These are phyloP conservation scores for Naganishia vaughanmartiniae DNA, from an alignment of 768 basidiomycete species.

Conservation along the genomic window DNA sequence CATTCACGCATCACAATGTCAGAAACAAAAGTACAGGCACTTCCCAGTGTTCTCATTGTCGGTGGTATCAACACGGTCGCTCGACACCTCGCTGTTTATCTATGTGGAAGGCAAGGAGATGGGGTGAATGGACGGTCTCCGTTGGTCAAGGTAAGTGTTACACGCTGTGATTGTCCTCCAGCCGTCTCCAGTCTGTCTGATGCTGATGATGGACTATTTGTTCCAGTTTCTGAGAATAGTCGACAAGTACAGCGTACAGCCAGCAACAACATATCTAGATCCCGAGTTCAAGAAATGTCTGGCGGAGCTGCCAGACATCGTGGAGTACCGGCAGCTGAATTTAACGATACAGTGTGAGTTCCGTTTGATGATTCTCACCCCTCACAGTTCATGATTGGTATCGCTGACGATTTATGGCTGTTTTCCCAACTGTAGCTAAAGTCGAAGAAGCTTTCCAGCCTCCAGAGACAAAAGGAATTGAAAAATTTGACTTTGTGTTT, in stretches of 20 bases:
- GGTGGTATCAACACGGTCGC: slow-evolving; percentile 26
- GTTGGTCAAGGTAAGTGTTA: slow-evolving; percentile 10
- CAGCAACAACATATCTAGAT: slow-evolving; percentile 49
- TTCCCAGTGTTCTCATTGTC: slow-evolving; percentile 10
- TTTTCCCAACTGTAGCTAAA: not conserved
- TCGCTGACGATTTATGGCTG: not conserved
- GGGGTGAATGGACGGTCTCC: not conserved
- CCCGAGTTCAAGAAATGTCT: slow-evolving; percentile 40
- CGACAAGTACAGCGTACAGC: slow-evolving; percentile 45
- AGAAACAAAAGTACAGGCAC: not conserved
- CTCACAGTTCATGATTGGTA: too few relatives aligned
- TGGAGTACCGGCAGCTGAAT: slow-evolving; percentile 49
- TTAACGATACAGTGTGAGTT: slow-evolving; percentile 30
- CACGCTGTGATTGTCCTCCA: not conserved
- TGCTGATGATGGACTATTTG: not conserved
- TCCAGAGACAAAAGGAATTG: slow-evolving; percentile 25
- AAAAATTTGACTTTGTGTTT: slow-evolving; percentile 43
- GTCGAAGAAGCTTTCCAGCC: slow-evolving; percentile 40
- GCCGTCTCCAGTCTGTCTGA: not conserved
- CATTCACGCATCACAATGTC: slow-evolving; percentile 1
- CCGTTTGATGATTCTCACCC: too few relatives aligned
- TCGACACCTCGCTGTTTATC: slow-evolving; percentile 20
- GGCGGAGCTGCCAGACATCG: not conserved
- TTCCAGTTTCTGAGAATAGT: slow-evolving; percentile 27
- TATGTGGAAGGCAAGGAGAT: slow-evolving; percentile 13